Conservation (phyloP, 768 basidiomycete species). For the Tylopilus intermedius region DNA sequence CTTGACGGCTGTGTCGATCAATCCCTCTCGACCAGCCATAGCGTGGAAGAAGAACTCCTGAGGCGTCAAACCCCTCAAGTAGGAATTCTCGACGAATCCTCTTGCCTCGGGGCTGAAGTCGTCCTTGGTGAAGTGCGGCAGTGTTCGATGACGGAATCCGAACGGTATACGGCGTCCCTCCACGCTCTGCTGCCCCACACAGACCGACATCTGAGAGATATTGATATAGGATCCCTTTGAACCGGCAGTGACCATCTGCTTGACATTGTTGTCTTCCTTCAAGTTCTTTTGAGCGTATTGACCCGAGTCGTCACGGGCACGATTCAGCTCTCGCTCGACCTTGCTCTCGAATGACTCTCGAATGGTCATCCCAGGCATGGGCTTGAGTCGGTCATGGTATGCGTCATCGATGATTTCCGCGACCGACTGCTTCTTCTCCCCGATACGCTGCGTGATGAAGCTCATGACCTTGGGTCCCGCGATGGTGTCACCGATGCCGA, state of each 20-base stretch:
- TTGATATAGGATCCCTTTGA: conserved; percentile 99
- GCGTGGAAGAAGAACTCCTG: conserved; percentile 99
- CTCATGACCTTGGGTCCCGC: conserved; percentile 87
- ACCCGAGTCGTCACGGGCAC: conserved; percentile 93
- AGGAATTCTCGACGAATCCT: conserved; percentile 99
- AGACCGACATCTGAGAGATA: conserved; percentile 99
- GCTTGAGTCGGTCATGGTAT: conserved; percentile 79
- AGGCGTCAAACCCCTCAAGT: conserved; percentile 90
- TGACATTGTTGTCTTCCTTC: conserved; percentile 99
- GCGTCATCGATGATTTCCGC: conserved; percentile 74
- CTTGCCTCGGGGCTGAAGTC: conserved; percentile 97
- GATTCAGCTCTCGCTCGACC: conserved; percentile 87
- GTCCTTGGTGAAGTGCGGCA: conserved; percentile 98
- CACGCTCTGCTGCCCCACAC: conserved; percentile 97
- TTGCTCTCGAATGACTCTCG: conserved; percentile 96
- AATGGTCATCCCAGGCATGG: conserved; percentile 96
- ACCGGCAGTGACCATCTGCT: conserved; percentile 99
- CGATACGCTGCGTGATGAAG: conserved; percentile 78
- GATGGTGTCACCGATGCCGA: conserved; percentile 98
- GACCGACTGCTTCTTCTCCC: conserved; percentile 77
- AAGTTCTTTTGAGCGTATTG: conserved; percentile 94
- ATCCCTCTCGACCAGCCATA: conserved; percentile 98
- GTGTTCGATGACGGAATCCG: conserved; percentile 92
- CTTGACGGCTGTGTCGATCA: conserved; percentile 99
- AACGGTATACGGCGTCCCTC: conserved; percentile 98